These are phyloP conservation scores for Alternaria gansuensis DNA, from an alignment of 2,329 filamentous ascomycete genomes.

Conservation along the genomic window DNA sequence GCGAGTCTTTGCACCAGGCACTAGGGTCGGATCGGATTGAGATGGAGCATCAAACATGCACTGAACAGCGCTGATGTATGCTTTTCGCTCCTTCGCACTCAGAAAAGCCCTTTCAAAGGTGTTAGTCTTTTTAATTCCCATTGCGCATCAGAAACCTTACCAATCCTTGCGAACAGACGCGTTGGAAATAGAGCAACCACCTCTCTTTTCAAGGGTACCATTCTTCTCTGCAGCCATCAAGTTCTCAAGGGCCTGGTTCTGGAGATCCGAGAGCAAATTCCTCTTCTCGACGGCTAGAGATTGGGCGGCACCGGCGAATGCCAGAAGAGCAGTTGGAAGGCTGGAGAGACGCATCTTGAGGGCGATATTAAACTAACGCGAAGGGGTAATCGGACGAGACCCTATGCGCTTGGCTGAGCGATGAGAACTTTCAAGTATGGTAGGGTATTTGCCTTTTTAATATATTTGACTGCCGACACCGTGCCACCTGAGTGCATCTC, in stretches of 20 bases:
- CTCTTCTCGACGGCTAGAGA: slow-evolving; percentile 18
- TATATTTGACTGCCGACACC: slow-evolving; percentile 3
- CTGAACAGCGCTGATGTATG: slow-evolving; percentile 33
- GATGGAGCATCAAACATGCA: slow-evolving; percentile 31
- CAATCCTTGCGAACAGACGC: slow-evolving; percentile 28
- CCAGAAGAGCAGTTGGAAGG: slow-evolving; percentile 16
- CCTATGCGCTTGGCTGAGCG: not conserved
- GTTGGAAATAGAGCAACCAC: slow-evolving; percentile 19
- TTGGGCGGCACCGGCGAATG: slow-evolving; percentile 19
- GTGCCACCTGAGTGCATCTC: not conserved
- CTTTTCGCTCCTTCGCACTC: slow-evolving; percentile 23
- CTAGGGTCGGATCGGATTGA: slow-evolving; percentile 20
- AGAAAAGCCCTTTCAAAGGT: slow-evolving; percentile 1
- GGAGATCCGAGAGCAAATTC: slow-evolving; percentile 25
- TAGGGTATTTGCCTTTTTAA: not conserved
- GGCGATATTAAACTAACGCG: not conserved
- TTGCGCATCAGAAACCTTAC: slow-evolving; percentile 10
- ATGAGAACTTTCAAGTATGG: not conserved
- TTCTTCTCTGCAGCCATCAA: slow-evolving; percentile 20
- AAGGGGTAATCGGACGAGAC: no score
- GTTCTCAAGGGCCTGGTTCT: slow-evolving; percentile 22
- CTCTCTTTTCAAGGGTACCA: slow-evolving; percentile 12
- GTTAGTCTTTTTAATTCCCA: not conserved
- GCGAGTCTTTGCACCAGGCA: slow-evolving; percentile 36
- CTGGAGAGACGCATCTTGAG: slow-evolving; percentile 16